Evolutionary conservation across 192 early-diverging fungal genomes (phyloP), one percentile per base, ranked within the genome.

Genomic region (Backusella westeae): DNA sequence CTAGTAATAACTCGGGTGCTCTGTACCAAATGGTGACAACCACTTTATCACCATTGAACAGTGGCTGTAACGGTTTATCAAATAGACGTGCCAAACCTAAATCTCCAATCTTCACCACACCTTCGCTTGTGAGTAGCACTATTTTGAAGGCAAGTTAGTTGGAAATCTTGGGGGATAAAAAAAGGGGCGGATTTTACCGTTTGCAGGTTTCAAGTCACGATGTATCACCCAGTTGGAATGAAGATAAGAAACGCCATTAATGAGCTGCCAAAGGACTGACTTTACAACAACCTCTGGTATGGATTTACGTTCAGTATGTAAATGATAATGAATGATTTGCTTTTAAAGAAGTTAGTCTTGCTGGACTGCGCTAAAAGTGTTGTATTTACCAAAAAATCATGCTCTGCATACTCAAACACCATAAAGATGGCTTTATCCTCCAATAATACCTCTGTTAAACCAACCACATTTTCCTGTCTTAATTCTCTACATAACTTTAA

Each of bases 1-100:
- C 96, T 1, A 98, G 85, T 36, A 99, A 81, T 26, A 99, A 80
- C 79, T 98, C 96, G 0, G 97, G 97, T 0, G 96, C 92, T 9
- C 97, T 91, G 84, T 99, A 99, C 97, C 97, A 99, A 41, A 98
- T 91, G 0, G 97, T 99, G 6, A 99, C 96, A 26, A 99, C 93
- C 1, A 94, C 91, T 75, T 93, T 92, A 75, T 93, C 96, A 1
- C 91, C 91, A 32, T 89, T 94, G 42, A 94, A 97, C 77, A 97
- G 85, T 0, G 94, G 91, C 67, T 90, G 85, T 17, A 91, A 78
- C 19, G 96, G 94, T 29, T 87, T 81, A 42, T 90, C 87, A 74
- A 93, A 96, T 44, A 91, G 81, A 15, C 96, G 86, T 3, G 97
- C 96, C 65, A 99, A 82, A 38, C 96, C 96, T 85, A 97, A 90